A percentile compares a stretch with the other conserved stretches of the same genome.
phyloP scores from a whole-genome alignment of 1,139 yeast species.

The Pichia sp. region DNA sequence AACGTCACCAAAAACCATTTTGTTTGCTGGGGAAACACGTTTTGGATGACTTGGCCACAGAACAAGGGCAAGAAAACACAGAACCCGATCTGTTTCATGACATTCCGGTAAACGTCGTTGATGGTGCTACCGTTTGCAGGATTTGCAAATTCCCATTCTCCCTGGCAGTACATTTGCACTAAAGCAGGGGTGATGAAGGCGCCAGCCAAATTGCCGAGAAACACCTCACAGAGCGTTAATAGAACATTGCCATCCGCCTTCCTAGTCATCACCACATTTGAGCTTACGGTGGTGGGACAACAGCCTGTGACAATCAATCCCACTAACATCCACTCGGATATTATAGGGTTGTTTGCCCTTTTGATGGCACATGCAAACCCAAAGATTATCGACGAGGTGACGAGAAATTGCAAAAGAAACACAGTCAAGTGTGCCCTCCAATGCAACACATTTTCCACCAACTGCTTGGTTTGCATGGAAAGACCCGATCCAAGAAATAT shows the following conservation, averaged over 20 bases:
- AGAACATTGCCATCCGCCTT: slow-evolving; percentile 64
- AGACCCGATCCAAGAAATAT: slow-evolving; percentile 78
- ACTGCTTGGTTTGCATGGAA: slow-evolving; percentile 60
- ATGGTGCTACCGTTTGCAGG: slow-evolving; percentile 59
- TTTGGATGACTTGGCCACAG: slow-evolving; percentile 78
- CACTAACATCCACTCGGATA: slow-evolving; percentile 69
- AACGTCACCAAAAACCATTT: slow-evolving; percentile 56
- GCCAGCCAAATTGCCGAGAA: slow-evolving; percentile 76
- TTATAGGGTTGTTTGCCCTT: slow-evolving; percentile 49
- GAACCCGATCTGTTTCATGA: slow-evolving; percentile 80
- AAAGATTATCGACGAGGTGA: slow-evolving; percentile 69
- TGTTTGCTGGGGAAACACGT: slow-evolving; percentile 58
- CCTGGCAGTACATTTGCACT: slow-evolving; percentile 59
- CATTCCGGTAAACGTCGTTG: slow-evolving; percentile 57
- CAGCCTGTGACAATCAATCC: slow-evolving; percentile 79
- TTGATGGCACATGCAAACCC: slow-evolving; percentile 68
- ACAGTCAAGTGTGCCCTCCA: slow-evolving; percentile 83
- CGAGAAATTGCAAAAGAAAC: slow-evolving; percentile 59
- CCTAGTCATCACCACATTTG: slow-evolving; percentile 84
- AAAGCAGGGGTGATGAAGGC: slow-evolving; percentile 83
- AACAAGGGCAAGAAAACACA: slow-evolving; percentile 77
- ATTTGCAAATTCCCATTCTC: slow-evolving; percentile 68
- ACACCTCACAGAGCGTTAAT: slow-evolving; percentile 78
- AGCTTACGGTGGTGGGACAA: slow-evolving; percentile 85
- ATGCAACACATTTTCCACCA: slow-evolving; percentile 55